Base-by-base conservation (phyloP, 1,284 basidiomycete species). In the Schizopora paradoxa region DNA sequence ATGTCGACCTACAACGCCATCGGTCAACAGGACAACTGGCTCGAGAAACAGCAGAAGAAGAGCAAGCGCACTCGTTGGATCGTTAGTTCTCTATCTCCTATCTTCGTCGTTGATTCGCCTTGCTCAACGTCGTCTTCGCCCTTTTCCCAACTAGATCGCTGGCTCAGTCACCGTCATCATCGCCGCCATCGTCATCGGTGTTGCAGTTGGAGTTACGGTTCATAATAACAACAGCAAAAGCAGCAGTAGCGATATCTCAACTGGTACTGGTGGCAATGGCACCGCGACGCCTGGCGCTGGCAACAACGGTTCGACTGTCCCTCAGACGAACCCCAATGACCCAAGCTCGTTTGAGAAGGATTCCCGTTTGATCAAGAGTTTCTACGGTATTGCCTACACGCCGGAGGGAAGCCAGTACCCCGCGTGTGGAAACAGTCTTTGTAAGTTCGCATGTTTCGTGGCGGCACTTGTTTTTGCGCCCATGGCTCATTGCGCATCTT, bases 301-400 rank as follows among this genome's bases (percentile, higher is more conserved):
- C 13, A n/a, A n/a, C n/a, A 28, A 21, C 23, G 49, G 51, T 7
- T 48, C 73, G 66, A 44, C 71, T 67, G 67, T 66, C 70, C 56
- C 76, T 65, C 43, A 70, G 62, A 68, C 69, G 1, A 66, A 79
- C 54, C 65, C 73, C 18, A 71, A 67, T 51, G 79, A 87, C 63
- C 81, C 84, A 2, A 80, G 73, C 61, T 66, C 70, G 26, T 89
- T 89, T 59, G 58, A 61, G 37, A 82, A 78, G 63, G 77, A 90
- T 62, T 40, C 69, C 4, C 63, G 68, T 6, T 65, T 91, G 37
- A 71, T 79, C 54, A 72, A 80, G 47, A 70, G 72, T 8, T 86
- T 86, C 66, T 90, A 71, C 57, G 86, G 77, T 25, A 57, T 89
- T n/a, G 83, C 85, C 0, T 90, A 89, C 62, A 83, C 82, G 0